Percentiles rank a stretch among this genome's conserved stretches.
phyloP scores from a whole-genome alignment of 768 basidiomycete genomes.

The Kwoniella dejecticola region DNA sequence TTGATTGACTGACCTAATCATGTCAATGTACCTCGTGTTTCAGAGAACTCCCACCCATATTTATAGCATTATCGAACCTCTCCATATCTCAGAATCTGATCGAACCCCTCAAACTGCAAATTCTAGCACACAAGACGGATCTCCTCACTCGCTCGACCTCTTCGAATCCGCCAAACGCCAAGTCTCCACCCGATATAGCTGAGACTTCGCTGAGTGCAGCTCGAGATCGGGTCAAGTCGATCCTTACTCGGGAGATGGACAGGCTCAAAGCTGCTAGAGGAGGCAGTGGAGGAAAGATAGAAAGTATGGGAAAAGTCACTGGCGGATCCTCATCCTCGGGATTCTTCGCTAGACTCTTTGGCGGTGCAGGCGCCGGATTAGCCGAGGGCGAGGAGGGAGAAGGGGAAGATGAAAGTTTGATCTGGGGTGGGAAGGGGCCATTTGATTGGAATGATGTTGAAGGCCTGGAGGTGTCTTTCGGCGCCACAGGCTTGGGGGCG shows the following conservation, averaged over 20 bases:
- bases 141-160: slow-evolving; percentile 39
- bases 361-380: slow-evolving; percentile 7
- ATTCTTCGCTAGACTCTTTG: slow-evolving; percentile 33
- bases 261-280: slow-evolving; percentile 37
- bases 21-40: background rate
- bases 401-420: slow-evolving; percentile 42
- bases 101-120: slow-evolving; percentile 36
- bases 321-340: slow-evolving; percentile 14
- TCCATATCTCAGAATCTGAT: slow-evolving; percentile 19
- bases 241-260: slow-evolving; percentile 52
- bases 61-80: slow-evolving; percentile 37
- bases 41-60: slow-evolving; percentile 46
- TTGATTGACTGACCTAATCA: no score
- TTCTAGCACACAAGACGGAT: slow-evolving; percentile 52
- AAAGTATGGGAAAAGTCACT: slow-evolving; percentile 44
- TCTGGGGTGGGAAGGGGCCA: slow-evolving; percentile 50
- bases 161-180: slow-evolving; percentile 10
- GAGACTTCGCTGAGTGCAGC: slow-evolving; percentile 29
- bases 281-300: slow-evolving; percentile 42
- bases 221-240: slow-evolving; percentile 37
- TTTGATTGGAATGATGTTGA: slow-evolving; percentile 54
- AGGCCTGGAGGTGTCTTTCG: slow-evolving; percentile 50
- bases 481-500: slow-evolving; percentile 36
- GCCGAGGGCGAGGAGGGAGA: slow-evolving; percentile 22
- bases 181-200: slow-evolving; percentile 35